Evolutionary conservation across 129 eudicot species (phyloP).

Genomic region (Chrysanthemum lavandulifolium): DNA sequence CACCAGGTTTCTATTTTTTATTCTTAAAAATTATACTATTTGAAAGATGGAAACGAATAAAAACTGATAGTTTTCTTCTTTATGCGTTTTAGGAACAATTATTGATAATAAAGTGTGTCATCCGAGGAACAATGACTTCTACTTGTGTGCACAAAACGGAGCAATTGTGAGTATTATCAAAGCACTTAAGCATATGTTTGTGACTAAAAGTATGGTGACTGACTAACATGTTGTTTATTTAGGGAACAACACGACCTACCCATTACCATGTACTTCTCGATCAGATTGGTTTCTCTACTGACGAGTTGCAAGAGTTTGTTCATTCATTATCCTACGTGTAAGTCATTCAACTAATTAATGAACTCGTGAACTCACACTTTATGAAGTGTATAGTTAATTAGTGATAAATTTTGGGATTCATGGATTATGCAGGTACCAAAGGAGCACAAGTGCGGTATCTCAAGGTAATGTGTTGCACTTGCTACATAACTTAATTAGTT

Average conservation of each 20-base stretch:
- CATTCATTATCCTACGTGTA: constrained; percentile 79
- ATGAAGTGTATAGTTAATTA: background rate
- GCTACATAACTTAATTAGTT: background rate
- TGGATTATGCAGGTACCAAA: constrained; percentile 52
- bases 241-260: constrained; percentile 82
- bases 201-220: background rate
- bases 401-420: background rate
- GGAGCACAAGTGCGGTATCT: constrained; percentile 73
- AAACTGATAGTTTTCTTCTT: background rate
- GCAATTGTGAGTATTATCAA: constrained; percentile 55
- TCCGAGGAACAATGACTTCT: constrained; percentile 71
- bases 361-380: background rate
- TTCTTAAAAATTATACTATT: background rate
- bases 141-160: constrained; percentile 79
- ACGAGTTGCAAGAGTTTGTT: constrained; percentile 78
- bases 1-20: constrained; percentile 49
- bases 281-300: constrained; percentile 66
- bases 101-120: constrained; percentile 71
- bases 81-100: constrained; percentile 55
- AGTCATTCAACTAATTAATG: constrained; percentile 19
- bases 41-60: background rate
- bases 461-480: constrained; percentile 40
- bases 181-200: background rate
- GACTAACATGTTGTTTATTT: background rate
- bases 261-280: constrained; percentile 83